Base-by-base conservation (phyloP, 2,329 filamentous ascomycete species). In the Phoma herbarum region DNA sequence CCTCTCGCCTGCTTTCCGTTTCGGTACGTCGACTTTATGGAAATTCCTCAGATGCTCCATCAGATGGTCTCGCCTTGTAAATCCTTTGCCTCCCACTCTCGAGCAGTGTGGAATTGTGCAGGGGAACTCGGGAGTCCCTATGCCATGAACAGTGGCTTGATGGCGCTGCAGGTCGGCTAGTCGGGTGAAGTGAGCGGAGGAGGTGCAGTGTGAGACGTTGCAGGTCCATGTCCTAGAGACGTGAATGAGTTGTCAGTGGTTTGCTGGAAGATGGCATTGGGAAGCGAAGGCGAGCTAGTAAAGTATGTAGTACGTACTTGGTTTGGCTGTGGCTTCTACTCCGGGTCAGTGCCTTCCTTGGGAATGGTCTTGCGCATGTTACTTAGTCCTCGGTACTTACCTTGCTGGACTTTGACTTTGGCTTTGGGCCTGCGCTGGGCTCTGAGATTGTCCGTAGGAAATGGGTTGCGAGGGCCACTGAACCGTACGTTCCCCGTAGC, bases 21-120 rank as follows among this genome's bases (percentile, higher is more conserved):
- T 81, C 18, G 77, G 77, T 41, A 80, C 77, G 47, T 83, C 77
- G 44, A 80, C 71, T 53, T 82, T 79, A 67, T 88, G 86, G 59
- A 82, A 85, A 42, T 83, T 83, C 51, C 85, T 76, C 51, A 84
- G 70, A 69, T 88, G 86, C 66, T 87, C 86, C 37, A 78, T 79
- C 39, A 86, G 75, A 66, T 88, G 85, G 65, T 88, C 86, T 51
- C 80, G 78, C 6, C 85, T 78, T 4, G 82, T 82, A 65, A 87
- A 88, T 0, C 84, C 85, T 59, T 74, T 75, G 42, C 71, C 66
- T 23, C 64, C 72, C 1, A 75, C 59, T 10, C 74, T 71, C n/a
- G 64, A 68, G 59, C 74, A 76, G 35, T 62, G 61, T 0, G 69
- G 61, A 1, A 75, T 68, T 1, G 65, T 66, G 58, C 74, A 76